Evolutionary conservation across 1,284 basidiomycete genomes (phyloP).

Genomic region (Cryptococcus sp.): DNA sequence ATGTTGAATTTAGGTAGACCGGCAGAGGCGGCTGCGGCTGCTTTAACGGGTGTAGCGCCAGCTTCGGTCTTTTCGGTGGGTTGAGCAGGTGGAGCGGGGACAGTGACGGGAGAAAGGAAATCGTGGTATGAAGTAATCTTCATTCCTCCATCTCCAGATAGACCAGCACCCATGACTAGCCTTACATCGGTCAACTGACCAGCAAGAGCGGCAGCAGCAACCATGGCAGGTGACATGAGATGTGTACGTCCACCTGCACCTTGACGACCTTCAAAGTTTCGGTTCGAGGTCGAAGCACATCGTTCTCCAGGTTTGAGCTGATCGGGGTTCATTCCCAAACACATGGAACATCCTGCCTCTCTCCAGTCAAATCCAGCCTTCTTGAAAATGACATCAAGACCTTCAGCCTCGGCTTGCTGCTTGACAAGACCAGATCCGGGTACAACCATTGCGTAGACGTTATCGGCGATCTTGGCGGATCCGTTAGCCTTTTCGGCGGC

Average conservation of each 20-base stretch:
- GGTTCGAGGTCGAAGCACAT: constrained; percentile 93
- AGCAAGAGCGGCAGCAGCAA: constrained; percentile 85
- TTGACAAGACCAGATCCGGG: constrained; percentile 93
- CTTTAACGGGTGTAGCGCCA: constrained; percentile 50
- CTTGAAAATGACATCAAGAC: constrained; percentile 84
- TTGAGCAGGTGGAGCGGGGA: constrained; percentile 58
- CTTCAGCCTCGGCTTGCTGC: constrained; percentile 90
- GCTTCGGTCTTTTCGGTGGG: constrained; percentile 40
- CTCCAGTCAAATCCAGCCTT: constrained; percentile 96
- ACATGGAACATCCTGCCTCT: constrained; percentile 98
- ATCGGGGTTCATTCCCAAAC: constrained; percentile 96
- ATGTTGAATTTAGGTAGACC: constrained; percentile 71
- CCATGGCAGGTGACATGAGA: constrained; percentile 91
- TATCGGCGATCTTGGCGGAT: constrained; percentile 62
- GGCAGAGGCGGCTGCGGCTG: constrained; percentile 55
- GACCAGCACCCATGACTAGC: constrained; percentile 62
- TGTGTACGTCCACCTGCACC: constrained; percentile 90
- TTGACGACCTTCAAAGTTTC: constrained; percentile 93
- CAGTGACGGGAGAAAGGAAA: constrained; percentile 69
- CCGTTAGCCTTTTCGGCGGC: constrained; percentile 44
- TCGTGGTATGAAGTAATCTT: constrained; percentile 67
- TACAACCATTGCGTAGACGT: constrained; percentile 88
- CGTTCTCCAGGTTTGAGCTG: constrained; percentile 84
- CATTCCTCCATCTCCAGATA: constrained; percentile 50
- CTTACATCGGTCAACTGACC: constrained; percentile 86